Conservation (phyloP, 257 asterid genomes). For the Anisodus tanguticus region DNA sequence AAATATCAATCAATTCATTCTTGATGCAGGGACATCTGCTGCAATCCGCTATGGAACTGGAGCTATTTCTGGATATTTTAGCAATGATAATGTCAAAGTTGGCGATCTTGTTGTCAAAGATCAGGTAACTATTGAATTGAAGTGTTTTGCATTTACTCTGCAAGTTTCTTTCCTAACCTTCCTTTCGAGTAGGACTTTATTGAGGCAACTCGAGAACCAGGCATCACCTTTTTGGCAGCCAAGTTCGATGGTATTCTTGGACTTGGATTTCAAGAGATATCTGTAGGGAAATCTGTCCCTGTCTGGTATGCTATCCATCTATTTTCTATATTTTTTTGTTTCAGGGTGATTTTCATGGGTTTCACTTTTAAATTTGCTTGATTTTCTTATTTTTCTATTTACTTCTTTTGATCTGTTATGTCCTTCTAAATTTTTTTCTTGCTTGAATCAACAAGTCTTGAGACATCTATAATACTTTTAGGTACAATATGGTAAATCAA, state of each 20-base stretch:
- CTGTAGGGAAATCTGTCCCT: constrained; percentile 80
- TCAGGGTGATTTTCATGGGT: neutral
- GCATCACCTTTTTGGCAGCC: constrained; percentile 83
- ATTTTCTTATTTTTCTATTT: neutral
- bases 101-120: constrained; percentile 70
- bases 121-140: constrained; percentile 55
- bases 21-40: constrained; percentile 74
- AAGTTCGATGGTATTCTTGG: constrained; percentile 96
- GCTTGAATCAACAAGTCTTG: neutral
- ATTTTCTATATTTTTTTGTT: neutral
- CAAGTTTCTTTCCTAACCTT: constrained; percentile 28
- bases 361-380: neutral
- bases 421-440: neutral
- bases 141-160: neutral
- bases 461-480: constrained; percentile 34
- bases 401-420: constrained; percentile 11
- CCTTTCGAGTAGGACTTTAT: constrained; percentile 63
- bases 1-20: constrained; percentile 22
- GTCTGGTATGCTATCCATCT: constrained; percentile 60
- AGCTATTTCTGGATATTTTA: constrained; percentile 88
- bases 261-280: constrained; percentile 90
- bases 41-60: constrained; percentile 90
- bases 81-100: constrained; percentile 65
- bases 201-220: constrained; percentile 85
- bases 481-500: constrained; percentile 86